phyloP scores from a whole-genome alignment of 305 asterid species.

The Fraxinus velutina region DNA sequence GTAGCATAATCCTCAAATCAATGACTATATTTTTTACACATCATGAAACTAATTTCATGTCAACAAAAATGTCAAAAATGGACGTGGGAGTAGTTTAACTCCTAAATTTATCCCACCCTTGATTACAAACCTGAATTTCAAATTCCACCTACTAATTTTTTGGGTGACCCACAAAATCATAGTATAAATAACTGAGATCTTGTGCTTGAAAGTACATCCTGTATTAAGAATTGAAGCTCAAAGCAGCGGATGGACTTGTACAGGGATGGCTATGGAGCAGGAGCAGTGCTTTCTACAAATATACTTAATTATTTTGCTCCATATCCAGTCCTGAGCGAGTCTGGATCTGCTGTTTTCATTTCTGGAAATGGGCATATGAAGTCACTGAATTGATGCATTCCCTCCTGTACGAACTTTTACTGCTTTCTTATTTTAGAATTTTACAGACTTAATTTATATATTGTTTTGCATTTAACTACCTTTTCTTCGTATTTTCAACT shows the following conservation, averaged over 20 bases:
- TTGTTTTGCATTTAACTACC: not conserved
- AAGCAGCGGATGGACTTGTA: slow-evolving; percentile 21
- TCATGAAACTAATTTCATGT: no score
- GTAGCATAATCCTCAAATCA: no score
- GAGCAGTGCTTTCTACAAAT: not conserved
- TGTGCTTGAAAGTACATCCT: not conserved
- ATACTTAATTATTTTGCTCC: slow-evolving; percentile 13
- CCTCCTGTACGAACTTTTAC: not conserved
- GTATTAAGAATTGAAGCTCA: not conserved
- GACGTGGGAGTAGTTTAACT: no score
- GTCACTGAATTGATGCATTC: not conserved
- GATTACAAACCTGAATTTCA: not conserved
- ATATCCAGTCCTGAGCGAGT: slow-evolving; percentile 36
- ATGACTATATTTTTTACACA: no score
- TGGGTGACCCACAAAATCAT: not conserved
- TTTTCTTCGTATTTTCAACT: not conserved
- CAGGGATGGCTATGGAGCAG: slow-evolving; percentile 27
- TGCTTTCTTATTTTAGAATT: not conserved
- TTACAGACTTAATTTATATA: not conserved
- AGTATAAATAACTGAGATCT: not conserved
- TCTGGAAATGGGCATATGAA: not conserved
- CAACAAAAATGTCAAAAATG: no score
- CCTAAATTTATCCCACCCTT: no score
- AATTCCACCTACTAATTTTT: not conserved
- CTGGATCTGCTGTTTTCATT: slow-evolving; percentile 19